phyloP scores from a whole-genome alignment of 371 early-diverging fungal species.

The Mortierella sp. region DNA sequence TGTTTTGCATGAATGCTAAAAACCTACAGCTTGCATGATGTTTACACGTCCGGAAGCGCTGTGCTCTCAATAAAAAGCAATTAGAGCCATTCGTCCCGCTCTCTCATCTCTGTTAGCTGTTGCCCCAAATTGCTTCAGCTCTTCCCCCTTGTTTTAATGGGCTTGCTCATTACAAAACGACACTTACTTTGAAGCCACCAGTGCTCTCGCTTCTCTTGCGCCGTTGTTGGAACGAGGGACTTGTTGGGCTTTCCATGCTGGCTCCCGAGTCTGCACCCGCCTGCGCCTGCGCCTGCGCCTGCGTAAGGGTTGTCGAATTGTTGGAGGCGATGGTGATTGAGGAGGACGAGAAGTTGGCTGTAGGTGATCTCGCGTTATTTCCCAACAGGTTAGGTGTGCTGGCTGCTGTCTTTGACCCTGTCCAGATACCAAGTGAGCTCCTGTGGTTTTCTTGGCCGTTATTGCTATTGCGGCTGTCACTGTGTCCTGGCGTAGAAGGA shows the following conservation, averaged over 20 bases:
- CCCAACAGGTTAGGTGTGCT: slow-evolving; percentile 50
- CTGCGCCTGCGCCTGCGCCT: slow-evolving; percentile 23
- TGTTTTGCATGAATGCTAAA: slow-evolving; percentile 8
- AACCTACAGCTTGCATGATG: not conserved
- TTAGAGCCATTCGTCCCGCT: slow-evolving; percentile 13
- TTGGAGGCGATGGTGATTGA: slow-evolving; percentile 13
- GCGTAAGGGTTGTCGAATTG: not conserved
- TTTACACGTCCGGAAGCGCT: not conserved
- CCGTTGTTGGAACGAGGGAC: slow-evolving; percentile 40
- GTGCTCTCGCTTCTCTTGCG: slow-evolving; percentile 55
- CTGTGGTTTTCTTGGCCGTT: slow-evolving; percentile 10
- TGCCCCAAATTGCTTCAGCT: not conserved
- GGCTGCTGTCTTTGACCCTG: slow-evolving; percentile 36
- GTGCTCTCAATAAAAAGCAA: slow-evolving; percentile 17
- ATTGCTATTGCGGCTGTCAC: not conserved
- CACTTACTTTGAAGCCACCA: slow-evolving; percentile 48
- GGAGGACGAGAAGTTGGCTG: slow-evolving; percentile 20
- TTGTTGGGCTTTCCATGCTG: slow-evolving; percentile 29
- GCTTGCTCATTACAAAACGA: not conserved
- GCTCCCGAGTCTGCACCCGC: slow-evolving; percentile 36
- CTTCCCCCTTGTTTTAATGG: not conserved
- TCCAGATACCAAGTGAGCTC: slow-evolving; percentile 41
- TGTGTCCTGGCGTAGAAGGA: slow-evolving; percentile 15
- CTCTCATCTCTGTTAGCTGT: not conserved
- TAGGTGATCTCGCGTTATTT: not conserved